phyloP scores from a whole-genome alignment of 2,329 filamentous ascomycete species.

The Elsinoe necatrix region DNA sequence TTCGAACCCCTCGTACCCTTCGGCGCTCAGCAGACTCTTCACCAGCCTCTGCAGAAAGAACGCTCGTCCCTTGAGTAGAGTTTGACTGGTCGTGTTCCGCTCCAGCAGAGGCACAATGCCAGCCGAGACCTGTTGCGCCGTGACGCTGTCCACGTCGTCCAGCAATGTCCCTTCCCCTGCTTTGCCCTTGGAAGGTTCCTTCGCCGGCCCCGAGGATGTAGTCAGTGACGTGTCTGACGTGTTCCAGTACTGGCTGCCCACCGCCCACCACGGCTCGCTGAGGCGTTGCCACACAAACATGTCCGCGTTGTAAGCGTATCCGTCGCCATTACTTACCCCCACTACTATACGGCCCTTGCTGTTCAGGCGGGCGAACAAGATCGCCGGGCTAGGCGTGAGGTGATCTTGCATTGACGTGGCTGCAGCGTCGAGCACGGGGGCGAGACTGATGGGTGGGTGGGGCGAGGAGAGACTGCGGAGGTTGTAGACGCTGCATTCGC shows the following conservation, averaged over 20 bases:
- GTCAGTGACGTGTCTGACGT: conserved; percentile 85
- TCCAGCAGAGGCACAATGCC: conserved; percentile 91
- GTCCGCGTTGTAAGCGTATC: conserved; percentile 75
- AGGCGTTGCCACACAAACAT: conserved; percentile 92
- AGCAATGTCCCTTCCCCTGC: conserved; percentile 24
- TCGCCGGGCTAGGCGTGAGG: conserved; percentile 68
- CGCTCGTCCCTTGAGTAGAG: conserved; percentile 80
- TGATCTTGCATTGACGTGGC: conserved; percentile 70
- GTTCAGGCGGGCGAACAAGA: conserved; percentile 88
- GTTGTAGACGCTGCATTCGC: conserved; percentile 91
- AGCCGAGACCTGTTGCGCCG: conserved; percentile 62
- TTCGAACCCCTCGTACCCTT: conserved; percentile 89
- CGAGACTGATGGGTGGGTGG: conserved; percentile 82
- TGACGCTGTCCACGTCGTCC: conserved; percentile 39
- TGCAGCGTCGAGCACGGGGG: conserved; percentile 80
- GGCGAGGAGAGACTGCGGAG: conserved; percentile 72
- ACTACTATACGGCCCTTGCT: conserved; percentile 77
- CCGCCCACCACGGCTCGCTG: conserved; percentile 97
- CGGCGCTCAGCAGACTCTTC: conserved; percentile 76
- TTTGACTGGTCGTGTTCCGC: conserved; percentile 88
- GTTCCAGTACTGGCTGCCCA: conserved; percentile 98
- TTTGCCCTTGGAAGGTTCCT: background rate
- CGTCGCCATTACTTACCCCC: conserved; percentile 90
- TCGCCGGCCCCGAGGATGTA: conserved; percentile 49
- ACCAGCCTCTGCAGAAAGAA: conserved; percentile 87